Evolutionary conservation across 371 early-diverging fungal genomes (phyloP).

Genomic region (Lichtheimia corymbifera): DNA sequence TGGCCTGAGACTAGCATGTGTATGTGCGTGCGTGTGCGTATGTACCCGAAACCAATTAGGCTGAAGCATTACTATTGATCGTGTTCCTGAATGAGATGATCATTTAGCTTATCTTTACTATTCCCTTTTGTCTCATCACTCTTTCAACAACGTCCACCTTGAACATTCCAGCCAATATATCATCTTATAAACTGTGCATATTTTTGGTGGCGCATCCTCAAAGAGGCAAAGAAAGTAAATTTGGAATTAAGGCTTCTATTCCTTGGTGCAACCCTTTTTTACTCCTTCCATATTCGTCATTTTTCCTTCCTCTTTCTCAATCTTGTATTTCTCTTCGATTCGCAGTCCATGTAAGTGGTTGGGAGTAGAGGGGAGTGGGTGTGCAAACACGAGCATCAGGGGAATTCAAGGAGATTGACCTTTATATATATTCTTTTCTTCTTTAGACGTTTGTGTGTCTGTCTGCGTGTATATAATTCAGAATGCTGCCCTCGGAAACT

Average conservation of each 20-base stretch:
- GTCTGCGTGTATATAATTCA: neutral
- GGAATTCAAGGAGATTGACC: neutral
- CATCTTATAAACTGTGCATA: too few relatives aligned
- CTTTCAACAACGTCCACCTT: too few relatives aligned
- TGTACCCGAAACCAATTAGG: too few relatives aligned
- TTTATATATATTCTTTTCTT: too few relatives aligned
- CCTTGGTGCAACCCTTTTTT: neutral
- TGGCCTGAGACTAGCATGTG: too few relatives aligned
- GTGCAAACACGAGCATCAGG: neutral
- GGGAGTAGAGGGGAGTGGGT: neutral
- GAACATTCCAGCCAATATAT: too few relatives aligned
- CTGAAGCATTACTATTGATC: too few relatives aligned
- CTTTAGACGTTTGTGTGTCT: neutral
- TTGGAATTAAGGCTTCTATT: neutral
- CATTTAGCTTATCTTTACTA: too few relatives aligned
- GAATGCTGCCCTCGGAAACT: neutral
- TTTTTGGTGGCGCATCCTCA: slow-evolving; percentile 3
- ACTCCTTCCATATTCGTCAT: slow-evolving; percentile 1
- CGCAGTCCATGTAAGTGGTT: too few relatives aligned
- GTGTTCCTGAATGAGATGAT: too few relatives aligned
- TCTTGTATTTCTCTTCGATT: neutral
- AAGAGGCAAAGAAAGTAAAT: neutral
- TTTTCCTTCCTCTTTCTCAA: neutral
- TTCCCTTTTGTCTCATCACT: too few relatives aligned
- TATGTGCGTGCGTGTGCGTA: too few relatives aligned